phyloP scores from a whole-genome alignment of 2,329 filamentous ascomycete genomes.

The Xylaria multiplex region DNA sequence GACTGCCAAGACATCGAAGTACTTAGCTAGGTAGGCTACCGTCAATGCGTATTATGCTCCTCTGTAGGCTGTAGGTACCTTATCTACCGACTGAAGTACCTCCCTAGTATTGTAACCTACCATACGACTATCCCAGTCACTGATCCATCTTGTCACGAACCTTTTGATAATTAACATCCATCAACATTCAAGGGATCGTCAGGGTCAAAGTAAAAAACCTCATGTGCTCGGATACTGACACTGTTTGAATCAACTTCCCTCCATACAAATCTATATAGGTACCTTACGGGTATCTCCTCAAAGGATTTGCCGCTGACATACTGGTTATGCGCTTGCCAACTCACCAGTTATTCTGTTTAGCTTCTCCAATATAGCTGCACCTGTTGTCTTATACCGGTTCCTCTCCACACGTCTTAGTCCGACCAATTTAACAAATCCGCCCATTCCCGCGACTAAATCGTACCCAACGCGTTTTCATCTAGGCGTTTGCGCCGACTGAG shows the following conservation, averaged over 20 bases:
- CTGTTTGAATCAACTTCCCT: background rate
- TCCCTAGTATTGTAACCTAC: background rate
- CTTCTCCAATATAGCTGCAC: slow-evolving; percentile 40
- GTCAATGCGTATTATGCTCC: no score
- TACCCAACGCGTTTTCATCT: slow-evolving; percentile 13
- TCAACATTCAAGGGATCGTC: slow-evolving; percentile 22
- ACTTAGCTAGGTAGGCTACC: no score
- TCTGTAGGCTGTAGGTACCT: no score
- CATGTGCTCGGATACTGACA: background rate
- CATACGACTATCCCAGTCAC: slow-evolving; percentile 16
- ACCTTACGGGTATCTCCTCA: background rate
- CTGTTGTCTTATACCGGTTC: slow-evolving; percentile 37
- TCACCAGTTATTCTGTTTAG: slow-evolving; percentile 22
- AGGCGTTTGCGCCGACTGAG: slow-evolving; percentile 19
- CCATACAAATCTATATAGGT: background rate
- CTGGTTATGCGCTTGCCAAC: slow-evolving; percentile 32
- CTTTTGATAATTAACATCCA: slow-evolving; percentile 10
- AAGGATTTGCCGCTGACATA: slow-evolving; percentile 8
- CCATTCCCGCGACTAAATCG: slow-evolving; percentile 17
- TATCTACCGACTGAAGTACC: no score
- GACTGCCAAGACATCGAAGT: no score
- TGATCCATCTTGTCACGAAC: slow-evolving; percentile 8
- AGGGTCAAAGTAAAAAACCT: slow-evolving; percentile 20
- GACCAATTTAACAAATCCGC: slow-evolving; percentile 11
- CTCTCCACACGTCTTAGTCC: slow-evolving; percentile 22